phyloP scores from a whole-genome alignment of 176 grass and related monocot species.

The maize (Zea mays) region Zm-B73-REFERENCE-NAM-5.0 NC_050100.1:18139001-18139500 shows the following conservation, averaged over 20 bases:
- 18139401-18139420: too few relatives aligned
- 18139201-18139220: constrained; percentile 24
- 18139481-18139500: background rate
- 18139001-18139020: too few relatives aligned
- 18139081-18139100: background rate
- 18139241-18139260: too few relatives aligned
- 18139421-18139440: too few relatives aligned
- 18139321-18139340: too few relatives aligned
- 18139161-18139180: background rate
- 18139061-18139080: background rate
- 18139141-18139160: background rate
- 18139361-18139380: too few relatives aligned
- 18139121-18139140: background rate
- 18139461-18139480: background rate
- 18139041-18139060: background rate
- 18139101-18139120: background rate
- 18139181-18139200: constrained; percentile 4
- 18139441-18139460: background rate
- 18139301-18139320: too few relatives aligned
- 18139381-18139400: too few relatives aligned
- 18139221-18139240: background rate
- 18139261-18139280: too few relatives aligned
- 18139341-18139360: too few relatives aligned
- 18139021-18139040: too few relatives aligned
- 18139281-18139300: too few relatives aligned